Evolutionary conservation across 805 yeast species (phyloP).

Genomic region (Metschnikowia arizonensis): DNA sequence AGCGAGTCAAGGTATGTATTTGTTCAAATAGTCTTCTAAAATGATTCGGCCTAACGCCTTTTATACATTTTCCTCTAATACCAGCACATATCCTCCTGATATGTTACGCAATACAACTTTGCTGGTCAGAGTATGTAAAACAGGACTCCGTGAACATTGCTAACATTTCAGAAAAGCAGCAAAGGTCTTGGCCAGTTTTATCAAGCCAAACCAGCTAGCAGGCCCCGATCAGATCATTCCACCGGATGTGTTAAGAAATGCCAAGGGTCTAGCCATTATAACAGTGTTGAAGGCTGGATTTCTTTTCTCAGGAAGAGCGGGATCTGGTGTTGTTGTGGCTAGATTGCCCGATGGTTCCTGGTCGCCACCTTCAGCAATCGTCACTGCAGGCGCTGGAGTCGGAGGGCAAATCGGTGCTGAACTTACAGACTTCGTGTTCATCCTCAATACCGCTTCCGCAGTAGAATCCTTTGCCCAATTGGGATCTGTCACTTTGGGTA

Average conservation of each 20-base stretch:
- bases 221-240: conserved; percentile 91
- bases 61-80: background rate
- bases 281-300: conserved; percentile 98
- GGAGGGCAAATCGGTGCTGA: conserved; percentile 98
- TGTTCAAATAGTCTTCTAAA: background rate
- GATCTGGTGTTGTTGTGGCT: conserved; percentile 93
- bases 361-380: conserved; percentile 97
- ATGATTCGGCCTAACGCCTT: too few species aligned
- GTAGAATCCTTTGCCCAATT: conserved; percentile 91
- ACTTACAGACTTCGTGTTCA: conserved; percentile 92
- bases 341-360: conserved; percentile 91
- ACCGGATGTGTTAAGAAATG: conserved; percentile 77
- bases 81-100: background rate
- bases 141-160: background rate
- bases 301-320: conserved; percentile 93
- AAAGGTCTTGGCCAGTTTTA: conserved; percentile 78
- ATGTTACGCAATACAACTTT: background rate
- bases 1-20: conserved; percentile 75
- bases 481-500: conserved; percentile 93
- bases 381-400: conserved; percentile 97
- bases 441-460: conserved; percentile 80
- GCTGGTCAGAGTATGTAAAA: background rate
- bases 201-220: conserved; percentile 90
- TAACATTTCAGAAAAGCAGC: conserved; percentile 72
- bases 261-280: conserved; percentile 86